These are phyloP conservation scores for Pseudonitzschia pungens DNA, from an alignment of 108 stramenopile genomes.

Conservation along the genomic window DNA sequence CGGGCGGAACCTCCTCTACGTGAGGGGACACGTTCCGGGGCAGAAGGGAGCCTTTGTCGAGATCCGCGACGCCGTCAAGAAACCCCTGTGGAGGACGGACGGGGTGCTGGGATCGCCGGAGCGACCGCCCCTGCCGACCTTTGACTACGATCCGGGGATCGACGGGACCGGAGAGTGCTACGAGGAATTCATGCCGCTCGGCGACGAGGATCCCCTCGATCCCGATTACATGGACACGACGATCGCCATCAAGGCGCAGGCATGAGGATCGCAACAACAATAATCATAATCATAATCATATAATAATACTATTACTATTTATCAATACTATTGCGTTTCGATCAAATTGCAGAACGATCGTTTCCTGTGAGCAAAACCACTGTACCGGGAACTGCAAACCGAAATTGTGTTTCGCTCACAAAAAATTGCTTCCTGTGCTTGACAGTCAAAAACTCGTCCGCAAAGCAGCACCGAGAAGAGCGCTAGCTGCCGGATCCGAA, in stretches of 20 bases:
- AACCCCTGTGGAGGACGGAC: conserved; percentile 75
- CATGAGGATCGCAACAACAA: too few relatives aligned
- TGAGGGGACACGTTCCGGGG: conserved; percentile 92
- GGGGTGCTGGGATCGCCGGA: conserved; percentile 56
- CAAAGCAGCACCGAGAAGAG: too few relatives aligned
- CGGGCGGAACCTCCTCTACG: conserved; percentile 87
- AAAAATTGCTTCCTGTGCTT: too few relatives aligned
- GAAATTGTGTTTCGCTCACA: too few relatives aligned
- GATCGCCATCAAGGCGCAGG: conserved; percentile 41
- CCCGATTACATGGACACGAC: conserved; percentile 51
- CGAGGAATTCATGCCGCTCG: conserved; percentile 85
- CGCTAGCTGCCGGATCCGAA: too few relatives aligned
- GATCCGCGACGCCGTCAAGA: conserved; percentile 91
- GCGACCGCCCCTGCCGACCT: conserved; percentile 83
- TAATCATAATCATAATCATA: too few relatives aligned
- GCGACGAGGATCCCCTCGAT: conserved; percentile 76
- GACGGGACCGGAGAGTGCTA: conserved; percentile 81
- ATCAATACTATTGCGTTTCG: too few relatives aligned
- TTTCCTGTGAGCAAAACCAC: too few relatives aligned
- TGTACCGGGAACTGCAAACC: too few relatives aligned
- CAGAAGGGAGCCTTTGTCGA: conserved; percentile 90
- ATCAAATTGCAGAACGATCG: too few relatives aligned
- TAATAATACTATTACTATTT: too few relatives aligned
- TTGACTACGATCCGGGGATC: conserved; percentile 72
- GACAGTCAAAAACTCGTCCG: too few relatives aligned